Evolutionary conservation across 352 stramenopile species (phyloP), one percentile per base, ranked within the genome.

Genomic region (Blastocystis sp.): DNA sequence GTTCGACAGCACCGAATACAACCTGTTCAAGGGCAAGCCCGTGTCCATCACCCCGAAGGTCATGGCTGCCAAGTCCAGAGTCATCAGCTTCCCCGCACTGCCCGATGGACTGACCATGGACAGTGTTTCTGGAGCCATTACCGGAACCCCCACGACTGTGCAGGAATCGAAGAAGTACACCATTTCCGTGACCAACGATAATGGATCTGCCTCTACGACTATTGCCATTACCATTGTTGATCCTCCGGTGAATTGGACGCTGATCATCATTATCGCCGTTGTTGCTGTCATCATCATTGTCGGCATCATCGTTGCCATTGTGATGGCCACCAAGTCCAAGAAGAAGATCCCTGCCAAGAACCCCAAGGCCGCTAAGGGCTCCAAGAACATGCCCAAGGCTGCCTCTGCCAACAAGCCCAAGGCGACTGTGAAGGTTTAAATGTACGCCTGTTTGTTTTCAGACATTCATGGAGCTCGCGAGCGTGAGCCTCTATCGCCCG

Each of bases 41-140:
- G 59, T 65, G 43, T 63, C 21, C 57, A 57, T 87, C 14, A 79
- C 17, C 0, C 77, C 77, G 40, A 87, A 19, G 28, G 1, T 81
- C 10, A 34, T 81, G 57, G 70, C 38, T 10, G 59, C 24, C 17
- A 45, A 81, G 34, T 0, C 65, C 7, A 64, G 10, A 14, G 21
- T 63, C 7, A 52, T 57, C 52, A 43, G n/a, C 21, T 77, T 77
- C 65, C 77, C 77, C 14, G 59, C 54, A 3, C 57, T 87, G 3
- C 77, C 77, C 28, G 19, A 1, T 14, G 77, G 77, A 79, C 28
- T 87, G 24, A 9, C 34, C 4, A 38, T 87, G 1, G 43, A 79
- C 57, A 2, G 3, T 10, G 11, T 14, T 28, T 80, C 77, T 57
- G 57, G 77, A 0, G 24, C 3, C 1, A 87, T 87, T 14, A 52